Evolutionary conservation across 2,329 filamentous ascomycete genomes (phyloP).

Genomic region (Penicillium sp.): DNA sequence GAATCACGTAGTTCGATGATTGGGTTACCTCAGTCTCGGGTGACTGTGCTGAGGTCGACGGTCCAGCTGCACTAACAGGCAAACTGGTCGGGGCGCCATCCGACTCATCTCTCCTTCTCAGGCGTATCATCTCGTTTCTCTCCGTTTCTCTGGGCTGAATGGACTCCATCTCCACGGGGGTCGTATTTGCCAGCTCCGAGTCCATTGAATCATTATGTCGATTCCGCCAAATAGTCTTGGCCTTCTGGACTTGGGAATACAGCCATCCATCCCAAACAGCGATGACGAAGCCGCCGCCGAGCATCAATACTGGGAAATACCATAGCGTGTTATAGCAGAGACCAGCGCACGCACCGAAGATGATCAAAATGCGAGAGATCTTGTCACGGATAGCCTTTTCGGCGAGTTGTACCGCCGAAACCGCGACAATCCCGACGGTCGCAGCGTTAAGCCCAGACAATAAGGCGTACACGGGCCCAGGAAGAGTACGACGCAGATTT

Average conservation of each 20-base stretch:
- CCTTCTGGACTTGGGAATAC: constrained; percentile 49
- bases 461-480: constrained; percentile 67
- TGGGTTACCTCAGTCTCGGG: constrained; percentile 1
- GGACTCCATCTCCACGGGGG: constrained; percentile 4
- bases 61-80: too few relatives aligned
- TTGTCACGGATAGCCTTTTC: constrained; percentile 70
- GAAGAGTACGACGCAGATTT: constrained; percentile 62
- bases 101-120: constrained; percentile 10
- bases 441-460: constrained; percentile 73
- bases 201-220: constrained; percentile 17
- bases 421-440: constrained; percentile 72
- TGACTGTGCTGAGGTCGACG: not conserved
- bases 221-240: constrained; percentile 25
- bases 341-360: constrained; percentile 66
- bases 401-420: constrained; percentile 70
- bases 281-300: constrained; percentile 57
- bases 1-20: constrained; percentile 38
- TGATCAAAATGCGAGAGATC: constrained; percentile 66
- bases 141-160: constrained; percentile 15
- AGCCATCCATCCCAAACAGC: constrained; percentile 62
- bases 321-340: constrained; percentile 73
- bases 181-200: constrained; percentile 16
- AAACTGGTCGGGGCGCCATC: constrained; percentile 2
- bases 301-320: constrained; percentile 73
- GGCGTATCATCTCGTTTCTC: constrained; percentile 10